Evolutionary conservation across 257 asterid genomes (phyloP), one percentile per base, ranked within the genome.

Genomic region (Jacaranda mimosifolia): DNA sequence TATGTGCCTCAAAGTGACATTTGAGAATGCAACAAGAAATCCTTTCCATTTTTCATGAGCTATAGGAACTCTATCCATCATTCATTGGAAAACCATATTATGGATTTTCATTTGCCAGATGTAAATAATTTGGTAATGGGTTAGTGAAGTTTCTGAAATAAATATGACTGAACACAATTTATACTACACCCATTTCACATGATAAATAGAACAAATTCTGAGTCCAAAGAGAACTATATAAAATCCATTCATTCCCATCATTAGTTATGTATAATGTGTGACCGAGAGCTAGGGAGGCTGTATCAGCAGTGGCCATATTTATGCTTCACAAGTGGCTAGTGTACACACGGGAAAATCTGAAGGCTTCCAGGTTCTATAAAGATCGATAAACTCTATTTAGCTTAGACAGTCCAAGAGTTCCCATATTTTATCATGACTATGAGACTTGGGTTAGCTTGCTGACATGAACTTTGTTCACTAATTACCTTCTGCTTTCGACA

Each of bases 401-500:
- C 32, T 48, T 48, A 68, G 13, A 38, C 62, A 49, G 62, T 69
- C 36, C 14, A 4, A 18, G 62, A n/a, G 57, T 51, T 51, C 13
- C 59, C 58, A 26, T 26, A 26, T 69, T 55, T 32, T 57, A 21
- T 68, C 56, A 51, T 46, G 73, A 46, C 58, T 60, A 48, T 3
- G 63, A 56, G 51, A 55, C 68, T 42, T 51, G n/a, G 42, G 18
- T 17, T 42, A 32, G 70, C 52, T 45, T 56, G n/a, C 60, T 21
- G 63, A 15, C 68, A 52, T 49, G 13, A 21, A 9, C 45, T 7
- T n/a, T 9, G 36, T 53, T 75, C 49, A 6, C 42, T 15, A 40
- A n/a, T 59, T 75, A 66, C 17, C 49, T 75, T 46, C 57, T 70
- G 17, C n/a, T n/a, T n/a, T n/a, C n/a, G n/a, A n/a, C n/a, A n/a